phyloP scores from a whole-genome alignment of 1,284 basidiomycete genomes.

The Cutaneotrichosporon sp. region DNA sequence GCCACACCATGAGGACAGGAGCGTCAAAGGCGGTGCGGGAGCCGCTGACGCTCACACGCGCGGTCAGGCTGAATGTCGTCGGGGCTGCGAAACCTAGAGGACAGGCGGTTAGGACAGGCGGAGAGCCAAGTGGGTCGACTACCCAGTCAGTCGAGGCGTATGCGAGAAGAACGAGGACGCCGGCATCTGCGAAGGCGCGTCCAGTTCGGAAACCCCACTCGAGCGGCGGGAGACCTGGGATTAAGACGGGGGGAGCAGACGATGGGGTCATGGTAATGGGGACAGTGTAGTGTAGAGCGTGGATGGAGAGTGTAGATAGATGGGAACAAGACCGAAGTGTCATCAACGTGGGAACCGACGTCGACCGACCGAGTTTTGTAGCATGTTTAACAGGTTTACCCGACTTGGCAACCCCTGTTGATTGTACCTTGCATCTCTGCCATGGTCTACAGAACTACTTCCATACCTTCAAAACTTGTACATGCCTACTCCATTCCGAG shows the following conservation, averaged over 20 bases:
- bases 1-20: slow-evolving; percentile 13
- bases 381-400: no score
- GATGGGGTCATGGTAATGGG: neutral
- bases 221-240: slow-evolving; percentile 9
- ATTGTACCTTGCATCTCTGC: no score
- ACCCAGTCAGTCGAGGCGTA: slow-evolving; percentile 12
- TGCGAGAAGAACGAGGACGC: slow-evolving; percentile 2
- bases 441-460: no score
- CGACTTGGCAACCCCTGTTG: no score
- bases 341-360: neutral
- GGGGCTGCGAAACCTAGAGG: slow-evolving; percentile 6
- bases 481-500: neutral
- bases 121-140: neutral
- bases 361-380: neutral
- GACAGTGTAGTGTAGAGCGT: neutral
- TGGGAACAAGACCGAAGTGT: neutral
- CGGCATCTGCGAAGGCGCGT: slow-evolving; percentile 3
- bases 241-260: neutral
- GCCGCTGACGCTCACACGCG: slow-evolving; percentile 4
- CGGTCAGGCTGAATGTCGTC: neutral
- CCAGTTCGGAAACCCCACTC: slow-evolving; percentile 3
- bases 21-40: slow-evolving; percentile 8
- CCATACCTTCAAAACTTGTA: no score
- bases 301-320: neutral
- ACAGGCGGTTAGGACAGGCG: neutral